Base-by-base conservation (phyloP, 768 basidiomycete genomes). In the Phylloporus arenicola region DNA sequence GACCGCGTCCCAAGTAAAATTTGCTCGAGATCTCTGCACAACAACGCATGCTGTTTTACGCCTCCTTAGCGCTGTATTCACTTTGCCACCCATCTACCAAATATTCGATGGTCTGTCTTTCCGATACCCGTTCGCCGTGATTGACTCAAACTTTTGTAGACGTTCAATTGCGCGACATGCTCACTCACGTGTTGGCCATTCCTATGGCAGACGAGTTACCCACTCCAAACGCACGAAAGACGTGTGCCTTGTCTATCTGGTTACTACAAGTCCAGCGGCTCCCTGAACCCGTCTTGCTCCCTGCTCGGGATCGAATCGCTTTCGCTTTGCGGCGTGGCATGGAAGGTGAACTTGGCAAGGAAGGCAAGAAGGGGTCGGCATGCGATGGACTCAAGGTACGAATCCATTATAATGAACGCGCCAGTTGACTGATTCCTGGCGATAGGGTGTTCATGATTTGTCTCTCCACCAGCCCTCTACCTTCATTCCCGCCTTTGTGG, bases 141-240 rank as follows among this genome's bases (percentile, higher is more conserved):
- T 17, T 29, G 49, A 39, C 53, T 64, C 33, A 47, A 40, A 16
- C 40, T 42, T 51, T 6, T 34, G 41, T 59, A 88, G 88, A 83
- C 47, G 65, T 62, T 22, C 79, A 88, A 52, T 73, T 89, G 5
- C 65, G 72, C 17, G 69, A 71, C 27, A 78, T 92, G 50, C 64
- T 92, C 30, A 78, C 80, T 2, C 75, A 76, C 11, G 72, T 86
- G 9, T 70, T 92, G 9, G 80, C 83, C 7, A 88, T 92, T 52
- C 88, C 88, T 3, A 71, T 89, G 19, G 78, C 85, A 0, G 70
- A 76, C 5, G 71, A 77, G 24, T 67, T 92, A 0, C 90, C 88
- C 3, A 90, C 88, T 6, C 86, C 86, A 6, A 91, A 91, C 61
- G 79, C 86, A 11, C 81, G 90, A n/a, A 92, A 92, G 64, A 92